A percentile compares a stretch with the other conserved stretches of the same genome.
phyloP scores from a whole-genome alignment of 371 early-diverging fungal genomes.

The Blyttiomyces sp. region DNA sequence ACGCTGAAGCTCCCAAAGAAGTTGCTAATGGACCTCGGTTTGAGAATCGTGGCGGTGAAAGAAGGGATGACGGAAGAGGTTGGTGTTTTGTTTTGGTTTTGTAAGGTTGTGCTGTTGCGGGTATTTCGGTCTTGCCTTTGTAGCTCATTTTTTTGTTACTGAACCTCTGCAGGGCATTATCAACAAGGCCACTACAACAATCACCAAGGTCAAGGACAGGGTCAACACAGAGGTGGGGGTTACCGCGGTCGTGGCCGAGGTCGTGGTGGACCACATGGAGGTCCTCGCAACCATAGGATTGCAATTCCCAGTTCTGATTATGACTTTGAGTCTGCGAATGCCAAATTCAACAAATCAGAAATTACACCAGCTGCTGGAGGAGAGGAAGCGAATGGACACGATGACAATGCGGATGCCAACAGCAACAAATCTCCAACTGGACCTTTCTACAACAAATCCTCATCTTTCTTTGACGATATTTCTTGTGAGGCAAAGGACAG shows the following conservation, averaged over 20 bases:
- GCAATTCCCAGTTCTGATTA: constrained; percentile 84
- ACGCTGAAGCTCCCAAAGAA: no score
- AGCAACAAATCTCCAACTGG: not conserved
- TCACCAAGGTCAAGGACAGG: not conserved
- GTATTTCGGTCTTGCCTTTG: no score
- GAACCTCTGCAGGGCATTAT: no score
- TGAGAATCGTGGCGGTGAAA: no score
- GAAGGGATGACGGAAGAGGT: no score
- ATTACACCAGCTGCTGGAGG: constrained; percentile 10
- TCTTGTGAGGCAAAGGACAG: constrained; percentile 94
- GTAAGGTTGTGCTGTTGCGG: no score
- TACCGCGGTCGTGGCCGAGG: not conserved
- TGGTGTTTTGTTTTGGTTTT: no score
- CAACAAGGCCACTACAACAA: no score
- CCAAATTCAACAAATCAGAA: constrained; percentile 81
- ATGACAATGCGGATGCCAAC: constrained; percentile 25
- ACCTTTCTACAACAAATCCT: constrained; percentile 63
- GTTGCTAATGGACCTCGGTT: no score
- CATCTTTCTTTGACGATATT: constrained; percentile 93
- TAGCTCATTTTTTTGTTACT: no score
- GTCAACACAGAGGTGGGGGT: not conserved
- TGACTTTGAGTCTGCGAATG: constrained; percentile 91
- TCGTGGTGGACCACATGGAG: constrained; percentile 44
- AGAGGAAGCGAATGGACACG: constrained; percentile 10
- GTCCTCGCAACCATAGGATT: constrained; percentile 38